Percentiles rank a stretch among this genome's conserved stretches.
These are phyloP conservation scores for Kodamaea plutei DNA, from an alignment of 1,139 yeast genomes.

Conservation along the genomic window DNA sequence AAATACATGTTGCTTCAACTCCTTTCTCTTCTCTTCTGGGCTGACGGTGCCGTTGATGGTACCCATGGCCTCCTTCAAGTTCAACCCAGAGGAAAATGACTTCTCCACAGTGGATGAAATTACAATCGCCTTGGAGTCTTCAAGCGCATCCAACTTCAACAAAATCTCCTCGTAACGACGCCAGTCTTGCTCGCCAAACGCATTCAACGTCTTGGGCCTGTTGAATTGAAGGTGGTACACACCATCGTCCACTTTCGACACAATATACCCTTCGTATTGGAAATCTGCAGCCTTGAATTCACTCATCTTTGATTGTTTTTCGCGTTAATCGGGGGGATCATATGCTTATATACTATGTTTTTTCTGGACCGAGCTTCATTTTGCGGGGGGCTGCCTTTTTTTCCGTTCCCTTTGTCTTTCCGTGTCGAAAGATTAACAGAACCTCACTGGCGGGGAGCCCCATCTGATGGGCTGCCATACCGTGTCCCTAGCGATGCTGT, in stretches of 20 bases:
- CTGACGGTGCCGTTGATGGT: conserved; percentile 9
- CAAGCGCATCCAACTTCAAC: conserved; percentile 40
- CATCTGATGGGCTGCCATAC: no score
- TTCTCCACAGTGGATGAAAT: conserved; percentile 55
- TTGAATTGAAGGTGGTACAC: conserved; percentile 60
- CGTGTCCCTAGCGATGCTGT: no score
- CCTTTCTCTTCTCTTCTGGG: conserved; percentile 12
- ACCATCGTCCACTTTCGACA: conserved; percentile 41
- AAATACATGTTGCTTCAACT: conserved; percentile 38
- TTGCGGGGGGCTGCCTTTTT: no score
- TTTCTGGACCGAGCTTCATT: no score
- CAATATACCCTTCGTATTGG: conserved; percentile 35
- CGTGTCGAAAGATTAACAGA: no score
- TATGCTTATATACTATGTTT: no score
- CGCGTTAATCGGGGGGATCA: no score
- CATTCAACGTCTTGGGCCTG: conserved; percentile 60
- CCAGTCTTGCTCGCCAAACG: conserved; percentile 55
- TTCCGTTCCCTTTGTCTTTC: no score
- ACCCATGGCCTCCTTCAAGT: conserved; percentile 41
- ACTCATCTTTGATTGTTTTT: no score
- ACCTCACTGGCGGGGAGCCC: no score
- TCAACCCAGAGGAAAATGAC: conserved; percentile 66
- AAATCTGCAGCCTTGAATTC: conserved; percentile 32
- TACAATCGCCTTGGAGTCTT: conserved; percentile 47
- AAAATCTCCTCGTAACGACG: conserved; percentile 51